A percentile compares a stretch with the other conserved stretches of the same genome.
Conservation (phyloP, 257 asterid genomes). For the Solanum corneliomulleri region DNA sequence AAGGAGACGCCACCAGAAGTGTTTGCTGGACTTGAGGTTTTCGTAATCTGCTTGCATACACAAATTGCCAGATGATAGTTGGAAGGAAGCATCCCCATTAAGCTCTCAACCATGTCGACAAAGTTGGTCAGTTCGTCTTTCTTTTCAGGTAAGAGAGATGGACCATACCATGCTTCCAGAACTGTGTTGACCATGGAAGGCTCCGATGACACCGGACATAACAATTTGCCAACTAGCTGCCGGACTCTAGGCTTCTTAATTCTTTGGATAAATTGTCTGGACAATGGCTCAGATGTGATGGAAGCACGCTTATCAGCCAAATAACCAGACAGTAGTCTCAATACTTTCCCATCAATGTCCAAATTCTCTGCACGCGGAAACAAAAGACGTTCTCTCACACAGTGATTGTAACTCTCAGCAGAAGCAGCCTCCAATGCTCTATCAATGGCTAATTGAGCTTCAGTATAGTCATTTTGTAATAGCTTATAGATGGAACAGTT, state of each 20-base stretch:
- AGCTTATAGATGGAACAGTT: constrained; percentile 27
- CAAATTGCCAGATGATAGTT: constrained; percentile 26
- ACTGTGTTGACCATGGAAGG: constrained; percentile 16
- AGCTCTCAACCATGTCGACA: constrained; percentile 27
- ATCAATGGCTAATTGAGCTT: constrained; percentile 21
- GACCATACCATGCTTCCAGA: constrained; percentile 25
- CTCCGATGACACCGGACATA: constrained; percentile 19
- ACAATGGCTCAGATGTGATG: constrained; percentile 12
- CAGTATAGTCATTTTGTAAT: constrained; percentile 15
- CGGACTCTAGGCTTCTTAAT: constrained; percentile 24
- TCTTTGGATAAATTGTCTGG: constrained; percentile 20
- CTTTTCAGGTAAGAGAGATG: constrained; percentile 15
- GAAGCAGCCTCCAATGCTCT: constrained; percentile 26
- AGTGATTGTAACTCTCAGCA: constrained; percentile 21
- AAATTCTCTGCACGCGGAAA: constrained; percentile 7
- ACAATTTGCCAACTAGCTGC: constrained; percentile 21
- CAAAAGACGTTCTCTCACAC: constrained; percentile 27
- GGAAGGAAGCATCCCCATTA: constrained; percentile 33
- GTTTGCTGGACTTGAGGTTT: not conserved
- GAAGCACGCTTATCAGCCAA: constrained; percentile 21
- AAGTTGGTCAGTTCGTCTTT: constrained; percentile 6
- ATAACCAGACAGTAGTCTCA: constrained; percentile 13
- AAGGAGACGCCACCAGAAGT: constrained; percentile 13
- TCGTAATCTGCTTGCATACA: constrained; percentile 16
- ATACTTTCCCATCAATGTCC: not conserved